Percentiles rank a stretch among this genome's conserved stretches.
Conservation (phyloP, 2,329 filamentous ascomycete species). For the Talaromyces sp. region DNA sequence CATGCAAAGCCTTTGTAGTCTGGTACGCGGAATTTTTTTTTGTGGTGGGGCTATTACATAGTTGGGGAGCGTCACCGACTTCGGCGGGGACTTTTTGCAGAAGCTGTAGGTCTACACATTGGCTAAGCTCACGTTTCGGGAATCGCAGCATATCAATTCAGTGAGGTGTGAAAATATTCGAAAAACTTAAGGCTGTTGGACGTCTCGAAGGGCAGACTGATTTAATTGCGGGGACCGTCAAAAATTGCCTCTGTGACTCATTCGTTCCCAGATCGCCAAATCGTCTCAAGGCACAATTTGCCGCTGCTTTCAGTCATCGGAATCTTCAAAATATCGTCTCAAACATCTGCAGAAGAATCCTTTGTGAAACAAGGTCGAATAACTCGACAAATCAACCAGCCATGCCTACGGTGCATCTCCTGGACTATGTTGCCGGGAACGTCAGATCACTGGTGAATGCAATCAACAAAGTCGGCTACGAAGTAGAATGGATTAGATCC, state of each 20-base stretch:
- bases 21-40: neutral
- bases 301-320: neutral
- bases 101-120: neutral
- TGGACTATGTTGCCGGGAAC: conserved; percentile 93
- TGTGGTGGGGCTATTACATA: neutral
- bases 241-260: conserved; percentile 5
- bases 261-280: neutral
- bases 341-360: neutral
- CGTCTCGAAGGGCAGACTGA: neutral
- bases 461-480: conserved; percentile 90
- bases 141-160: neutral
- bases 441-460: conserved; percentile 94
- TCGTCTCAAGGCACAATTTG: neutral
- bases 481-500: conserved; percentile 83
- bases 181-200: neutral
- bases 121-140: neutral
- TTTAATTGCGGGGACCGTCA: neutral
- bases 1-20: neutral
- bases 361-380: neutral
- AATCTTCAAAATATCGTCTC: neutral
- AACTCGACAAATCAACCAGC: neutral
- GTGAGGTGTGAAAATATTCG: neutral
- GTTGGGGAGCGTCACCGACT: neutral
- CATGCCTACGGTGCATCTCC: conserved; percentile 46
- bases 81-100: neutral